A percentile compares a stretch with the other conserved stretches of the same genome.
Conservation (phyloP, 108 stramenopile species). For the Skeletonema costatum region DNA sequence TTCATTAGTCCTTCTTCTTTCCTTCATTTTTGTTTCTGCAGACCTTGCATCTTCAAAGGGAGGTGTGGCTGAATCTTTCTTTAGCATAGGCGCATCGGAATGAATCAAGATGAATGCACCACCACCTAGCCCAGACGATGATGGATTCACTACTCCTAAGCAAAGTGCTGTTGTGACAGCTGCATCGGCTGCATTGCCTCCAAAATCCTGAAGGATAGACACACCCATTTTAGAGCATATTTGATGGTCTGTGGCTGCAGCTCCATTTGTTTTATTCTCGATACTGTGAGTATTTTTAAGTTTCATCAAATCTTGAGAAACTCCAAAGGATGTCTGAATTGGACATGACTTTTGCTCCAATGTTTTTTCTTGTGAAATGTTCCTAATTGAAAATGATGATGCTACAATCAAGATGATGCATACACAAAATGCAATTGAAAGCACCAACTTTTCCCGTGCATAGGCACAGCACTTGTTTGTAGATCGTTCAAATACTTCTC, state of each 20-base stretch:
- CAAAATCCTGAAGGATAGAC: constrained; percentile 42
- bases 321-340: constrained; percentile 8
- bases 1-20: not conserved
- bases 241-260: constrained; percentile 70
- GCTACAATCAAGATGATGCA: no score
- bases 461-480: no score
- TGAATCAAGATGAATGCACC: constrained; percentile 81
- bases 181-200: constrained; percentile 84
- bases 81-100: constrained; percentile 15
- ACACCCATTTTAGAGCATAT: constrained; percentile 60
- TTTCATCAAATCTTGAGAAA: constrained; percentile 12
- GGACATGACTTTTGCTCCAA: not conserved
- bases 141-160: constrained; percentile 79
- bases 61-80: not conserved
- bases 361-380: no score
- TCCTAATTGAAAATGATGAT: no score
- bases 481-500: no score
- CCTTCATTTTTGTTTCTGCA: not conserved
- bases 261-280: constrained; percentile 48
- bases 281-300: constrained; percentile 16
- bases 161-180: constrained; percentile 77
- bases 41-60: constrained; percentile 56
- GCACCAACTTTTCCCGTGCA: no score
- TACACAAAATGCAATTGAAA: no score
- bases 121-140: constrained; percentile 82